These are phyloP conservation scores for Leishmania lainsoni DNA, from an alignment of 208 protist species.

Conservation along the genomic window DNA sequence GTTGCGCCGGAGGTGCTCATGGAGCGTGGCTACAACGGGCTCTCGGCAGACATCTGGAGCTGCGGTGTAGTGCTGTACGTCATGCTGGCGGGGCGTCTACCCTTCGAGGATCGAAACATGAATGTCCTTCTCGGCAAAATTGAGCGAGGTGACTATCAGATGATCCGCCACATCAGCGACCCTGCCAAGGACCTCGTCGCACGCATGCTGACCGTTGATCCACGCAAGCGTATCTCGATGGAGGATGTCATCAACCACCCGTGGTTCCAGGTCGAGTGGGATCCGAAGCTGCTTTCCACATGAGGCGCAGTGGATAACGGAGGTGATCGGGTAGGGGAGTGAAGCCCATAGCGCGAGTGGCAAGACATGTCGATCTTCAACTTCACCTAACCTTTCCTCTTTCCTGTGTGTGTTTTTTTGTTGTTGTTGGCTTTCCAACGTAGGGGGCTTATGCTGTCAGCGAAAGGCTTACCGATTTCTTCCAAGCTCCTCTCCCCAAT, in stretches of 20 bases:
- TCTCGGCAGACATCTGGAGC: slow-evolving; percentile 96
- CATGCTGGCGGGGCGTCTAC: slow-evolving; percentile 92
- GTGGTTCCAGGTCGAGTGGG: slow-evolving; percentile 89
- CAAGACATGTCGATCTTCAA: too few species aligned
- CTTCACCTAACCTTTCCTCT: too few species aligned
- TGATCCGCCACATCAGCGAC: slow-evolving; percentile 79
- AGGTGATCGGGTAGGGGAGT: neutral
- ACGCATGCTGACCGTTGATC: slow-evolving; percentile 87
- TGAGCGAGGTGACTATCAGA: slow-evolving; percentile 88
- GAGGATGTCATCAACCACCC: slow-evolving; percentile 87
- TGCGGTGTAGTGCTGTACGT: slow-evolving; percentile 97
- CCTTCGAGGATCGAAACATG: slow-evolving; percentile 93
- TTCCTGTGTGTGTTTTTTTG: neutral
- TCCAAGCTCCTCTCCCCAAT: neutral
- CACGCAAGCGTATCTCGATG: slow-evolving; percentile 83
- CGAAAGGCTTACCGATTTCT: neutral
- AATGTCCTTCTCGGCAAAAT: slow-evolving; percentile 94
- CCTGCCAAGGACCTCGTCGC: slow-evolving; percentile 68
- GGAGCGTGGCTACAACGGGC: slow-evolving; percentile 92
- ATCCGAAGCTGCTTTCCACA: slow-evolving; percentile 46
- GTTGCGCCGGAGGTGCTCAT: slow-evolving; percentile 94
- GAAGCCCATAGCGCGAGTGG: neutral
- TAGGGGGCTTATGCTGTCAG: neutral
- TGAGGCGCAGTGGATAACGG: neutral
- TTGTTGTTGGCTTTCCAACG: too few species aligned